Conservation (phyloP, 306 rosid species). For the Boehmeria nivea region DNA sequence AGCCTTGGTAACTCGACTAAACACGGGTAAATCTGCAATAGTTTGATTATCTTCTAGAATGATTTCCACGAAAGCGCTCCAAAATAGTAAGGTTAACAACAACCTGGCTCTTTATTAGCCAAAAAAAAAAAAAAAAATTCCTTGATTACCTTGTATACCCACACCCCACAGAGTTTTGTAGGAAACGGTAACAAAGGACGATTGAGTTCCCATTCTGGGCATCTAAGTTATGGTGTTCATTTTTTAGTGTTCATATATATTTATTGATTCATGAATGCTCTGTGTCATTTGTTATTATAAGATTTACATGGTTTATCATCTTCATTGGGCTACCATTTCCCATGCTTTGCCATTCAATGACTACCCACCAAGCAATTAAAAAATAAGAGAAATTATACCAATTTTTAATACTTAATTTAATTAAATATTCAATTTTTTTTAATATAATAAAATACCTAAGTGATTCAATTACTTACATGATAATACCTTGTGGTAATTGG, state of each 20-base stretch:
- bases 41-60: constrained; percentile 22
- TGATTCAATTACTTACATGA: too few relatives aligned
- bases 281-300: constrained; percentile 12
- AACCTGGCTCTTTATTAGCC: constrained; percentile 18
- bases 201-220: constrained; percentile 29
- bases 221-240: constrained; percentile 30
- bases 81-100: constrained; percentile 19
- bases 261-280: constrained; percentile 7
- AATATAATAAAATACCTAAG: too few relatives aligned
- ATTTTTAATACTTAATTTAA: too few relatives aligned
- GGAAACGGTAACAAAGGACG: constrained; percentile 27
- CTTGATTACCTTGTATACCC: constrained; percentile 11
- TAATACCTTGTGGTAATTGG: too few relatives aligned
- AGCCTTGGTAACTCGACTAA: constrained; percentile 37
- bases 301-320: background rate
- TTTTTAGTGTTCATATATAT: constrained; percentile 22
- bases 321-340: too few relatives aligned
- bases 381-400: too few relatives aligned
- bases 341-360: too few relatives aligned
- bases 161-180: constrained; percentile 51
- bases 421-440: too few relatives aligned
- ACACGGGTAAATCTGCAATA: constrained; percentile 20
- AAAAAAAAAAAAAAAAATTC: background rate
- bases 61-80: constrained; percentile 22
- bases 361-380: background rate